Evolutionary conservation across 2,329 filamentous ascomycete genomes (phyloP), one percentile per base, ranked within the genome.

Genomic region (Sodiomyces alkalinus): DNA sequence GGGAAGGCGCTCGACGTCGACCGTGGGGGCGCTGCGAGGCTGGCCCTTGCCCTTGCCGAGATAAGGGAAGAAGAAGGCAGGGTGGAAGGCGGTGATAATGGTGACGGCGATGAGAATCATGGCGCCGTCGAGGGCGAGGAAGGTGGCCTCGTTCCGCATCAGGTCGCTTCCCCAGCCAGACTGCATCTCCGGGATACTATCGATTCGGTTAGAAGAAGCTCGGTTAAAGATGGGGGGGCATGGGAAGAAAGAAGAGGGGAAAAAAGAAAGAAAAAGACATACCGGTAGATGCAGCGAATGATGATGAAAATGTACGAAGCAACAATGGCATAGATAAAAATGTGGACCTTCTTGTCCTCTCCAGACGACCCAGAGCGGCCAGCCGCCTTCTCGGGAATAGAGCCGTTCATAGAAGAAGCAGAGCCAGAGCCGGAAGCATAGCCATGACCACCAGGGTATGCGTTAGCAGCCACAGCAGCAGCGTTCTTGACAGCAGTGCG

Each of bases 281-380:
- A 37, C 35, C 35, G 30, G 24, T 38, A 38, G 19, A 35, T 26
- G 35, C 35, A 38, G 6, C 35, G 33, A 17, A 38, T 30, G 13
- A 38, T 29, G 13, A 35, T 33, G 26, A 29, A 28, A 20, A 35
- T 14, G 24, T 35, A 38, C 3, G 35, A 30, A 12, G 26, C 17
- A 6, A 25, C 19, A 6, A 38, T 29, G 11, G 35, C 23, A 14
- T 23, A 30, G 24, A 34, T 28, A 22, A 37, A 37, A 13, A 18
- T 22, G 22, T 30, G 23, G 15, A 32, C 29, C 30, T 23, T 33
- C 18, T 30, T 25, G 17, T 31, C 26, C 12, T 29, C 16, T n/a
- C n/a, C n/a, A n/a, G n/a, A n/a, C n/a, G n/a, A n/a, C n/a, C n/a
- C n/a, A n/a, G n/a, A n/a, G n/a, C n/a, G n/a, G n/a, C n/a, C n/a